Evolutionary conservation across 2,329 filamentous ascomycete species (phyloP).

Genomic region (Cladophialophora psammophila): DNA sequence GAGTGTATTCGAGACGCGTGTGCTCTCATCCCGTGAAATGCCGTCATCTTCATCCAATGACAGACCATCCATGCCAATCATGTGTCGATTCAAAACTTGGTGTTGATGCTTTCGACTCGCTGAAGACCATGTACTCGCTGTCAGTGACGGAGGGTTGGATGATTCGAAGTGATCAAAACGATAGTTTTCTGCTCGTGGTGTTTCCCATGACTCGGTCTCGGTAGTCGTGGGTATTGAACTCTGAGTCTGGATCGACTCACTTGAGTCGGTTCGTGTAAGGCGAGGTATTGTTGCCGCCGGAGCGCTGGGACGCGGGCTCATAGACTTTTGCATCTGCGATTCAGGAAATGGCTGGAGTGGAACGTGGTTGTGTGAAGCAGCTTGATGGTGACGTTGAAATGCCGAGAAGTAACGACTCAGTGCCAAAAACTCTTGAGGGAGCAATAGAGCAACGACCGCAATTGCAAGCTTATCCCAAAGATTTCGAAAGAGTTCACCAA

Average conservation of each 20-base stretch:
- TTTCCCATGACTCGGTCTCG: constrained; percentile 31
- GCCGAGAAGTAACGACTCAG: constrained; percentile 19
- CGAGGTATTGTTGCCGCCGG: background rate
- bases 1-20: background rate
- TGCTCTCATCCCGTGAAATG: background rate
- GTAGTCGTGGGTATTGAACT: constrained; percentile 21
- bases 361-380: background rate
- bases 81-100: constrained; percentile 4
- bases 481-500: constrained; percentile 28
- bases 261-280: constrained; percentile 7
- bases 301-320: background rate
- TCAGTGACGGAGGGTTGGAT: background rate
- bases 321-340: background rate
- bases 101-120: background rate
- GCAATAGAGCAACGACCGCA: constrained; percentile 31
- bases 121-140: background rate
- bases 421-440: constrained; percentile 35
- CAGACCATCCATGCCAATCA: constrained; percentile 30
- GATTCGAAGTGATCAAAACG: constrained; percentile 18
- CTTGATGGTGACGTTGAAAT: constrained; percentile 1
- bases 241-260: constrained; percentile 8
- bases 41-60: constrained; percentile 15
- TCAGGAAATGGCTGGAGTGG: background rate
- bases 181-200: constrained; percentile 23
- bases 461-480: constrained; percentile 39